phyloP scores from a whole-genome alignment of 2,329 filamentous ascomycete species.

The Penicillium corylophilum region DNA sequence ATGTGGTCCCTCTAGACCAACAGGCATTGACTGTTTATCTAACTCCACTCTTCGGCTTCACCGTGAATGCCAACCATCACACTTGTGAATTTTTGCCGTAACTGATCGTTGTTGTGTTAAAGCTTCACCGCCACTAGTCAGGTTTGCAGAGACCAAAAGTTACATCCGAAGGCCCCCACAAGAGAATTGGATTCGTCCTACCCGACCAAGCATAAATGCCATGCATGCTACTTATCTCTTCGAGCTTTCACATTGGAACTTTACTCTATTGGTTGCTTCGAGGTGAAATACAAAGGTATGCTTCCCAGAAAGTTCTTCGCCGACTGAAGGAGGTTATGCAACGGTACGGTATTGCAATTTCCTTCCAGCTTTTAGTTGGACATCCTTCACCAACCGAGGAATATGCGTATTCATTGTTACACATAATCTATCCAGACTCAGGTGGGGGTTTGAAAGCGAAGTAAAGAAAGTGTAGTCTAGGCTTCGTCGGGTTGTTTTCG shows the following conservation, averaged over 20 bases:
- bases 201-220: neutral
- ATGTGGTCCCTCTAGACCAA: neutral
- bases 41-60: neutral
- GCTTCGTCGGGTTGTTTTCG: no score
- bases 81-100: neutral
- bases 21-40: neutral
- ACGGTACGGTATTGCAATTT: slow-evolving; percentile 10
- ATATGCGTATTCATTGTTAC: no score
- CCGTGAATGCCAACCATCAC: neutral
- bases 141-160: slow-evolving; percentile 4
- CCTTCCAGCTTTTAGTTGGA: neutral
- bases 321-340: neutral
- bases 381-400: neutral
- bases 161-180: slow-evolving; percentile 15
- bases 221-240: neutral
- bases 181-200: slow-evolving; percentile 16
- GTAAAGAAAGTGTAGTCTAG: no score
- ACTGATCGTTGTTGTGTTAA: neutral
- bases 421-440: no score
- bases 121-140: slow-evolving; percentile 3
- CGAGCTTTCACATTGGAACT: neutral
- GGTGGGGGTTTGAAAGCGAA: no score
- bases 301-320: neutral
- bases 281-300: neutral
- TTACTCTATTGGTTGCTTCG: neutral